A percentile compares a stretch with the other conserved stretches of the same genome.
Evolutionary conservation across 805 yeast genomes (phyloP).

Genomic region (Candida wancherniae): DNA sequence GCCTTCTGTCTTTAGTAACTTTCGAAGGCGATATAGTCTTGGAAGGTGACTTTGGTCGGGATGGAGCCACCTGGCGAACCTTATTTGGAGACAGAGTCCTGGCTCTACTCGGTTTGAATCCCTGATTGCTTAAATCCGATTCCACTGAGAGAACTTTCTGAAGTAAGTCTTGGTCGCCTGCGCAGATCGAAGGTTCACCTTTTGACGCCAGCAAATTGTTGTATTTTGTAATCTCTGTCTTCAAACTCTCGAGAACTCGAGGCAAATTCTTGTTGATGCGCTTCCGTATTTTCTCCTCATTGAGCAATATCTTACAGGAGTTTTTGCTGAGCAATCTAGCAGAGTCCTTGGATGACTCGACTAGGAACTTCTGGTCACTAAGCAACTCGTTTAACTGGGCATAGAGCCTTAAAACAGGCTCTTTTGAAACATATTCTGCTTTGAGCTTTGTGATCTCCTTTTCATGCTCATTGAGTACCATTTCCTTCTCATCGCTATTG

Average conservation of each 20-base stretch:
- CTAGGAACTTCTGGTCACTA: conserved; percentile 57
- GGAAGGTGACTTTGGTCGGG: no score
- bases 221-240: conserved; percentile 43
- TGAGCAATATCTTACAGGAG: conserved; percentile 70
- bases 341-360: conserved; percentile 71
- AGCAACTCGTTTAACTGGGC: conserved; percentile 51
- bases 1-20: no score
- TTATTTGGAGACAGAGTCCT: conserved; percentile 9
- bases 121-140: conserved; percentile 6
- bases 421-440: conserved; percentile 44
- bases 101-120: conserved; percentile 5
- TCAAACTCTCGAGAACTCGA: conserved; percentile 48
- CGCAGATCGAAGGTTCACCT: conserved; percentile 23
- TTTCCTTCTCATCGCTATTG: conserved; percentile 49
- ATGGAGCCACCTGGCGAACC: conserved; percentile 1
- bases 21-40: conserved; percentile 14
- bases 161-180: conserved; percentile 48
- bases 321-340: conserved; percentile 70
- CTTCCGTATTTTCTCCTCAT: conserved; percentile 76
- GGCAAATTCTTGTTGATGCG: conserved; percentile 68
- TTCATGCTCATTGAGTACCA: conserved; percentile 59
- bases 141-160: conserved; percentile 34
- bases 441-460: conserved; percentile 51
- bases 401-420: conserved; percentile 53
- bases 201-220: conserved; percentile 29